Evolutionary conservation across 176 grass and related monocot species (phyloP), one percentile per base, ranked within the genome.

Genomic region (Phoenix dactylifera): DNA sequence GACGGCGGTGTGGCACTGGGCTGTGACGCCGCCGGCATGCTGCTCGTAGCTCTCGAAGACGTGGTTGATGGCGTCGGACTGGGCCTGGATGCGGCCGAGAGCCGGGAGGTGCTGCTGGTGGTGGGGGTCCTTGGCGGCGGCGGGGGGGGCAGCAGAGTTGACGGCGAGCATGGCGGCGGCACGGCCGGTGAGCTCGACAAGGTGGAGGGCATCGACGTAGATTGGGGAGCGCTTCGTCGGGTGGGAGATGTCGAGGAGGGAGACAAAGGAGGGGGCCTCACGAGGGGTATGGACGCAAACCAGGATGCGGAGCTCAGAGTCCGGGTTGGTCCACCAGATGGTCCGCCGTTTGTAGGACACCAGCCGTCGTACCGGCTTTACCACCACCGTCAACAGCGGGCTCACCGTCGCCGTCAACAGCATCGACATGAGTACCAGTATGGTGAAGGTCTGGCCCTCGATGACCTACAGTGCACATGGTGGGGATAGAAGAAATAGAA

Each of bases 201-300:
- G 92, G 72, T 96, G 92, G 66, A 96, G 80, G 18, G 80, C 92
- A 68, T 90, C 90, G 68, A 87, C 77, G 55, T 90, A 96, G 63
- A 96, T 96, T 3, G 86, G 86, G 32, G 83, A 76, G 26, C 92
- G 87, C 80, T 90, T 96, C 72, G 7, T 82, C 0, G 83, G 92
- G 68, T 85, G 87, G 0, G 80, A 75, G 22, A 96, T 60, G 1
- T 86, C 77, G 4, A 96, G 79, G 60, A 90, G 80, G 50, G 82
- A 77, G 54, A 96, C 68, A 68, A 96, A 49, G 68, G 92, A 87
- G 44, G 86, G 80, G 56, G 90, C 86, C 73, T 96, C 87, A 24
- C 92, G 83, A 1, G 86, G 72, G 60, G 50, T 96, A 80, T 96
- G 83, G 53, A 96, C 68, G 74, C 92, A 96, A 16, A 72, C 49